phyloP scores from a whole-genome alignment of 2,329 filamentous ascomycete species.

The Botryotinia calthae region DNA sequence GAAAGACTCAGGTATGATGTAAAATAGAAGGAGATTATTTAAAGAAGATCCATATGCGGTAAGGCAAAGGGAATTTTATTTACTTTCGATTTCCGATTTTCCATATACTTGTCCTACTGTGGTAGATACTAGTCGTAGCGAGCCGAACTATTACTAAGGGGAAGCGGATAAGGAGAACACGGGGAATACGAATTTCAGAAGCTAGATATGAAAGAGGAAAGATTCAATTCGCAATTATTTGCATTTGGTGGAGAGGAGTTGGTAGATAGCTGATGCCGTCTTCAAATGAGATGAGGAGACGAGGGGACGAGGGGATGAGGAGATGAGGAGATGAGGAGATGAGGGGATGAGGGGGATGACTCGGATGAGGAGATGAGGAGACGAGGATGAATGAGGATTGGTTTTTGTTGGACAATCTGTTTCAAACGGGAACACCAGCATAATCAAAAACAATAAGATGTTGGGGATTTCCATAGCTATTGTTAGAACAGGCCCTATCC shows the following conservation, averaged over 20 bases:
- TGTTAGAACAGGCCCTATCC: not conserved
- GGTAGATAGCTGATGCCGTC: not conserved
- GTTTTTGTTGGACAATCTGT: not conserved
- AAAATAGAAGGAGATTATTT: not conserved
- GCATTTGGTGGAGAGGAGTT: not conserved
- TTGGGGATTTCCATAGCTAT: conserved; percentile 6
- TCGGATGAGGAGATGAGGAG: not conserved
- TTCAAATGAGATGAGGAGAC: not conserved
- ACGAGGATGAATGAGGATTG: not conserved
- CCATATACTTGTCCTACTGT: not conserved
- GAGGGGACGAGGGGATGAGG: not conserved
- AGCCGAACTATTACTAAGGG: not conserved
- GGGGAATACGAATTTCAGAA: not conserved
- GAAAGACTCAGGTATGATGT: not conserved
- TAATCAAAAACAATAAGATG: not conserved
- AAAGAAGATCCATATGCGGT: not conserved
- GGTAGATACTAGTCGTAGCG: not conserved
- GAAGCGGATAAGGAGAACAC: not conserved
- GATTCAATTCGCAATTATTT: not conserved
- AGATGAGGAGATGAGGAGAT: not conserved
- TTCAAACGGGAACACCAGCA: not conserved
- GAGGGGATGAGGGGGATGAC: not conserved
- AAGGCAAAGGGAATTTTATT: not conserved
- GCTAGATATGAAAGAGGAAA: not conserved
- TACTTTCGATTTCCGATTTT: conserved; percentile 1